Percentiles rank a stretch among this genome's conserved stretches.
Conservation (phyloP, 768 basidiomycete species). For the Roridomyces roridus region DNA sequence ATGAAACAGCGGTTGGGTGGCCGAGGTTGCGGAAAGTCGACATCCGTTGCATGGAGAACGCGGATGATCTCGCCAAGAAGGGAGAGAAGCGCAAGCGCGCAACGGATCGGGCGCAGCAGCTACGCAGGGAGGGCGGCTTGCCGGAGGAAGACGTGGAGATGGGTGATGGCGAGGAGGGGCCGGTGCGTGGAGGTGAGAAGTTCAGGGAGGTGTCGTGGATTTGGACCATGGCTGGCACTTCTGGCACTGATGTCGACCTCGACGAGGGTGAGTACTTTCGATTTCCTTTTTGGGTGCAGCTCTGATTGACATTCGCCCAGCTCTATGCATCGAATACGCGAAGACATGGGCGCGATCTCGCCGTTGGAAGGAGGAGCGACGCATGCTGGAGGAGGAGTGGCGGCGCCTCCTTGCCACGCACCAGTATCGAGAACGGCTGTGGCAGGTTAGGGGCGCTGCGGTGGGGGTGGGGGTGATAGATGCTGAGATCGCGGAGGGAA, state of each 20-base stretch:
- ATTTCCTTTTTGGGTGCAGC: too few relatives aligned
- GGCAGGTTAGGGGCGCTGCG: too few relatives aligned
- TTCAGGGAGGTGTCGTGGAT: too few relatives aligned
- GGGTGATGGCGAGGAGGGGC: neutral
- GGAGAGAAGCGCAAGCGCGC: neutral
- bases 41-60: neutral
- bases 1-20: neutral
- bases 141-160: neutral
- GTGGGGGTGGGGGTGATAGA: too few relatives aligned
- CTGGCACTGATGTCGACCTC: neutral
- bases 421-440: too few relatives aligned
- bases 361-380: neutral
- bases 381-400: neutral
- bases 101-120: neutral
- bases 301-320: too few relatives aligned
- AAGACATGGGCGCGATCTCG: neutral
- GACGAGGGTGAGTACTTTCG: neutral
- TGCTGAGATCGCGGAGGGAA: too few relatives aligned
- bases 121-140: too few relatives aligned
- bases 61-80: neutral
- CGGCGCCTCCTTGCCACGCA: neutral
- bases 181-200: too few relatives aligned
- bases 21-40: neutral
- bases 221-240: neutral
- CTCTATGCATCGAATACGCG: slow-evolving; percentile 8